Percentiles rank a stretch among this genome's conserved stretches.
phyloP scores from a whole-genome alignment of 2,329 filamentous ascomycete species.

The Ceratocystis cubensis region DNA sequence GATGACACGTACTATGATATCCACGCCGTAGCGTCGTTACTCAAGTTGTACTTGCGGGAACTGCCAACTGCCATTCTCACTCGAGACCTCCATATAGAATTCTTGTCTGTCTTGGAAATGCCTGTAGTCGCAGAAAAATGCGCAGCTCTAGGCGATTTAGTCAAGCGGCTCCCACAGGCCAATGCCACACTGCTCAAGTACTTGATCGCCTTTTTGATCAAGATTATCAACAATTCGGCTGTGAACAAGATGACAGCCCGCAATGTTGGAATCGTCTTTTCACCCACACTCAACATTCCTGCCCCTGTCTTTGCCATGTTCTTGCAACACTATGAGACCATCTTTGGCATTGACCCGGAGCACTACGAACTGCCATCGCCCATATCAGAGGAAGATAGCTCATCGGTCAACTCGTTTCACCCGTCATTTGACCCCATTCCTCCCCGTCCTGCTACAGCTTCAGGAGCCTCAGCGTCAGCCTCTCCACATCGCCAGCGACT shows the following conservation, averaged over 20 bases:
- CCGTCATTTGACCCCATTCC: slow-evolving; percentile 23
- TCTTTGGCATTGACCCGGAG: slow-evolving; percentile 64
- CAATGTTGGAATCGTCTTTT: slow-evolving; percentile 96
- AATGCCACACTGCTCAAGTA: slow-evolving; percentile 76
- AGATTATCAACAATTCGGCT: slow-evolving; percentile 79
- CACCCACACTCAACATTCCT: slow-evolving; percentile 90
- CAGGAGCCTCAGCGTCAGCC: slow-evolving; percentile 33
- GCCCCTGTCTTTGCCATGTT: slow-evolving; percentile 90
- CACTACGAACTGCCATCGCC: slow-evolving; percentile 46
- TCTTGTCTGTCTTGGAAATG: slow-evolving; percentile 72
- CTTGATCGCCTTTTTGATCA: slow-evolving; percentile 75
- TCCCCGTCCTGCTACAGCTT: slow-evolving; percentile 40
- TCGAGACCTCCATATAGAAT: slow-evolving; percentile 77
- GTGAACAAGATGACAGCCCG: slow-evolving; percentile 97
- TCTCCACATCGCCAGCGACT: slow-evolving; percentile 41
- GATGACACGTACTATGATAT: slow-evolving; percentile 87
- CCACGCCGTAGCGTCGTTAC: slow-evolving; percentile 82
- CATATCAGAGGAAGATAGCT: slow-evolving; percentile 29
- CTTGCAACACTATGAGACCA: slow-evolving; percentile 74
- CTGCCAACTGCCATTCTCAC: slow-evolving; percentile 85
- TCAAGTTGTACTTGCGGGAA: slow-evolving; percentile 90
- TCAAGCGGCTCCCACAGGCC: slow-evolving; percentile 63
- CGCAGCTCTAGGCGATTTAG: slow-evolving; percentile 59
- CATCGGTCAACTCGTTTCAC: slow-evolving; percentile 14
- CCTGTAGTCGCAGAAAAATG: slow-evolving; percentile 65